These are phyloP conservation scores for Puccinia triticina DNA, from an alignment of 1,284 basidiomycete species.

Conservation along the genomic window DNA sequence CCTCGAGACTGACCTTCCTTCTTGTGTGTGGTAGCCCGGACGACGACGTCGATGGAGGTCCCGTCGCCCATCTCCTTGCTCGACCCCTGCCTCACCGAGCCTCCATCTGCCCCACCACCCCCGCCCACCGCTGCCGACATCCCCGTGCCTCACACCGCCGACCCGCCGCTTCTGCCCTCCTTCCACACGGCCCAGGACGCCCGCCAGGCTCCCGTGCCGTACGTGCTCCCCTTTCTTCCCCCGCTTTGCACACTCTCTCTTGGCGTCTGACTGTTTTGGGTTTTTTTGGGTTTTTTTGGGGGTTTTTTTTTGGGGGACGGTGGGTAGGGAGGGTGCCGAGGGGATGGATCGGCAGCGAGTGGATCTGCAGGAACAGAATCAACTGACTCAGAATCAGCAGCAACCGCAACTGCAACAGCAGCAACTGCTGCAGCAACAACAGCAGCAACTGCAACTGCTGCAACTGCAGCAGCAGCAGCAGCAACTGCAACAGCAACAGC, in stretches of 20 bases:
- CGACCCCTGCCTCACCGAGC: background rate
- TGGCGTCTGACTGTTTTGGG: too few relatives aligned
- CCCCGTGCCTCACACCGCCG: too few relatives aligned
- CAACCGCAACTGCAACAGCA: background rate
- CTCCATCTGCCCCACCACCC: too few relatives aligned
- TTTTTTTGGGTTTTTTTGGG: background rate
- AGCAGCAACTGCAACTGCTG: background rate
- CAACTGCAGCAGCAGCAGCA: background rate
- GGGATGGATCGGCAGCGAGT: background rate
- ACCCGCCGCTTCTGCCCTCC: background rate
- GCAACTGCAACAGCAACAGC: background rate
- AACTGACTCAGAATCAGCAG: background rate
- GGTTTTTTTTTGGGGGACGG: background rate
- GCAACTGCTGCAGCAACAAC: background rate
- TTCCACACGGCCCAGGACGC: too few relatives aligned
- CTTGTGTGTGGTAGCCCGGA: background rate
- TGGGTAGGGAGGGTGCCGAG: background rate
- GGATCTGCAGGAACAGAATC: background rate
- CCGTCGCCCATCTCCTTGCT: background rate
- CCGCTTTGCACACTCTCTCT: too few relatives aligned
- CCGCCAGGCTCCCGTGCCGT: too few relatives aligned
- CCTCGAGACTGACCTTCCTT: background rate
- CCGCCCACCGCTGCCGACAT: background rate
- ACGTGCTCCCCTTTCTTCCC: too few relatives aligned
- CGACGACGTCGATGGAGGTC: background rate